Conservation (phyloP, 495 filamentous ascomycete genomes). For the Tuber aestivum region DNA sequence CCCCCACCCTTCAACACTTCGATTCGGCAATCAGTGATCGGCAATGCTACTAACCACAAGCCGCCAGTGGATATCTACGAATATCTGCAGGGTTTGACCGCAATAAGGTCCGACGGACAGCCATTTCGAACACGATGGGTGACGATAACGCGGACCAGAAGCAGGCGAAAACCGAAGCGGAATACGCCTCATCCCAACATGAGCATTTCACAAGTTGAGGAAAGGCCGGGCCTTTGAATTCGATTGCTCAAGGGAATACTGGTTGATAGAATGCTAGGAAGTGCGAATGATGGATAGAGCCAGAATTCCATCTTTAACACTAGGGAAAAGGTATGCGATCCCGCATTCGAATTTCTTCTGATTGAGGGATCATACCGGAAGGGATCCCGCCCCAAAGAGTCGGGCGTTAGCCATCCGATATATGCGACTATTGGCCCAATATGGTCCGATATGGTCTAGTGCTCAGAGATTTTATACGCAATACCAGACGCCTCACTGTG, state of each 20-base stretch:
- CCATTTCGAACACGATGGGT: background rate
- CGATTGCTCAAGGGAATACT: conserved; percentile 15
- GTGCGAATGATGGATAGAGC: conserved; percentile 11
- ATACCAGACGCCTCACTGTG: conserved; percentile 8
- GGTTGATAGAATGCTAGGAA: conserved; percentile 17
- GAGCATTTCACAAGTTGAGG: conserved; percentile 10
- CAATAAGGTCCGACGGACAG: background rate
- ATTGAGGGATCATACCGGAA: conserved; percentile 25
- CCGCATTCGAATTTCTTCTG: conserved; percentile 16
- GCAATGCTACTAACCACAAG: background rate
- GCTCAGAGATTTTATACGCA: conserved; percentile 18
- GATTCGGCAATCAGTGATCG: background rate
- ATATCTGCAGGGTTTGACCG: background rate
- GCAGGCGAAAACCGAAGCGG: background rate
- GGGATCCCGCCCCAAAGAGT: conserved; percentile 19
- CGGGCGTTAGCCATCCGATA: background rate
- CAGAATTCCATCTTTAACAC: conserved; percentile 12
- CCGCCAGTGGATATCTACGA: background rate
- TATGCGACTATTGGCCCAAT: conserved; percentile 21
- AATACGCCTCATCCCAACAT: background rate
- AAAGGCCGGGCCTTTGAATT: conserved; percentile 20
- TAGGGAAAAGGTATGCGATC: conserved; percentile 15
- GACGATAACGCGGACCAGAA: background rate
- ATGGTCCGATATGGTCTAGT: too few species aligned
- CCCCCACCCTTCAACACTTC: background rate